Evolutionary conservation across 129 eudicot genomes (phyloP).

Genomic region (Escallonia herrerae): DNA sequence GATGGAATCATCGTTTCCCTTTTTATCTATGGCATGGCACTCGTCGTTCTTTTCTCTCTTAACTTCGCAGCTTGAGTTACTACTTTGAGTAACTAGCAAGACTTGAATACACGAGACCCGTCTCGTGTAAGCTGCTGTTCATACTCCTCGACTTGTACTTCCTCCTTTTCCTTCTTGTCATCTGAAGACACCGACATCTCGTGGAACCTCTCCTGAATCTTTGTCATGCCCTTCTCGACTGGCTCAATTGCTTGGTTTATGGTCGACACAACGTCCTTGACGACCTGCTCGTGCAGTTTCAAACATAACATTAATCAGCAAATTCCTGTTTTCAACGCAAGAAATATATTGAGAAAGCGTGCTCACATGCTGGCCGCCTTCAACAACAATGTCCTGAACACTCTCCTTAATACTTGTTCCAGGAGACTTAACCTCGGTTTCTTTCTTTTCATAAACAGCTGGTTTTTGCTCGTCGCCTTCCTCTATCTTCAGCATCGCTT

Average conservation of each 20-base stretch:
- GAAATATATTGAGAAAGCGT: neutral
- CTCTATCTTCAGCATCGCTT: constrained; percentile 34
- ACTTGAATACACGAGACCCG: constrained; percentile 11
- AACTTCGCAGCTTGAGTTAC: neutral
- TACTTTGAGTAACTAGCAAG: constrained; percentile 2
- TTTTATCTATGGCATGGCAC: too few relatives aligned
- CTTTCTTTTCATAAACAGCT: constrained; percentile 46
- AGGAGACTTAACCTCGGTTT: constrained; percentile 63
- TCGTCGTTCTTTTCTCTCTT: too few relatives aligned
- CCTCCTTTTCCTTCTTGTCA: constrained; percentile 35
- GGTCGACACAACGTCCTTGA: constrained; percentile 84
- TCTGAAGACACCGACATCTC: constrained; percentile 37
- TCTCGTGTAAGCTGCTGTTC: constrained; percentile 31
- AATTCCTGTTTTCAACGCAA: neutral
- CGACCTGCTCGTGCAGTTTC: constrained; percentile 42
- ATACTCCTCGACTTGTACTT: constrained; percentile 55
- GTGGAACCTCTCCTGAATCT: constrained; percentile 80
- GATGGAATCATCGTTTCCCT: too few relatives aligned
- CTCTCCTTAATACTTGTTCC: constrained; percentile 93
- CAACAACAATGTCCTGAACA: constrained; percentile 86
- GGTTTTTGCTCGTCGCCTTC: constrained; percentile 46
- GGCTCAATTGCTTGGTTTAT: constrained; percentile 91
- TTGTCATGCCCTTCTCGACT: constrained; percentile 86
- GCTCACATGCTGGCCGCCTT: constrained; percentile 91
- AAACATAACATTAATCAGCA: neutral